Conservation (phyloP, 176 grass and related monocot genomes). For the Elymus sibiricus region DNA sequence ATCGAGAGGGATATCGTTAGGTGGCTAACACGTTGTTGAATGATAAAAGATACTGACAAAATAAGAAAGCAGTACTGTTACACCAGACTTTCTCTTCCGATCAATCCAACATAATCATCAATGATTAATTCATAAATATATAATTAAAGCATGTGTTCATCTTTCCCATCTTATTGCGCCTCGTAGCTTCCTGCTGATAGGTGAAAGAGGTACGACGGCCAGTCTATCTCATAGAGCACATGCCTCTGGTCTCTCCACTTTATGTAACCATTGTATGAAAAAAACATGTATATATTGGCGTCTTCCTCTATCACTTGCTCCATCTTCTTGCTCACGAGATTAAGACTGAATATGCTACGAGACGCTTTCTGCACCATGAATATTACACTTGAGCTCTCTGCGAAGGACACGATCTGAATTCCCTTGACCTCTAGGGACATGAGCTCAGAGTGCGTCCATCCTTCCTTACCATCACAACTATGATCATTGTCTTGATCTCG, state of each 20-base stretch:
- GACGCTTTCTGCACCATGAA: not conserved
- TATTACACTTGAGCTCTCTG: not conserved
- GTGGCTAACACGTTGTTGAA: no score
- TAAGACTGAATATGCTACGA: not conserved
- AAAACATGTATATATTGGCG: fast-evolving
- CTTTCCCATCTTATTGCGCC: no score
- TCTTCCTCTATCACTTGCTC: not conserved
- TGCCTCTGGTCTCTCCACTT: not conserved
- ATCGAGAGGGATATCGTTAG: no score
- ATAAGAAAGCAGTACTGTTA: no score
- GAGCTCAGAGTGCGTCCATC: not conserved
- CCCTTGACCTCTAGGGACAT: not conserved
- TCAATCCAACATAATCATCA: no score
- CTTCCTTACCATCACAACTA: not conserved
- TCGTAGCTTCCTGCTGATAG: not conserved
- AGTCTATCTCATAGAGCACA: not conserved
- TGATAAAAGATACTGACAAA: no score
- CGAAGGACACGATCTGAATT: not conserved
- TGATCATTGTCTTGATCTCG: no score
- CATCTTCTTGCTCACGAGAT: not conserved
- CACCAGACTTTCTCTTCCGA: no score
- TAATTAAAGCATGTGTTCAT: no score
- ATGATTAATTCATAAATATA: no score
- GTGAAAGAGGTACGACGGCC: not conserved
- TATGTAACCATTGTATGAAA: not conserved